Conservation (phyloP, 108 stramenopile species). For the Skeletonema tropicum region DNA sequence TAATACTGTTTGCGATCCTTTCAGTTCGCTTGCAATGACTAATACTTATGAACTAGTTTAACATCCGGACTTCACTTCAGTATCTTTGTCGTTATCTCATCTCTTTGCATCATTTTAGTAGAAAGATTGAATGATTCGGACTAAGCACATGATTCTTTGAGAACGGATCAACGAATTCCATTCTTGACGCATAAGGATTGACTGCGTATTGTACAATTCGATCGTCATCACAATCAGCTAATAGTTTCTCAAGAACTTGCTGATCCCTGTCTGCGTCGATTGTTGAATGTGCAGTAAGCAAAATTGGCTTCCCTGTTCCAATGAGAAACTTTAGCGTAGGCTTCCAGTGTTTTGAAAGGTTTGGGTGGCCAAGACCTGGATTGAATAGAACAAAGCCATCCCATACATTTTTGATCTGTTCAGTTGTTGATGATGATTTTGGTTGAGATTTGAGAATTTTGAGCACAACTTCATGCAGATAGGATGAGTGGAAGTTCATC, state of each 20-base stretch:
- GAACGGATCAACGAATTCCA: slow-evolving; percentile 79
- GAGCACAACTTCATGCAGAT: slow-evolving; percentile 46
- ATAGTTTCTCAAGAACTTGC: slow-evolving; percentile 36
- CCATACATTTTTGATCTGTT: slow-evolving; percentile 36
- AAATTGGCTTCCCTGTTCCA: slow-evolving; percentile 44
- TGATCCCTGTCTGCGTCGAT: slow-evolving; percentile 65
- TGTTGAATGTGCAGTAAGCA: slow-evolving; percentile 80
- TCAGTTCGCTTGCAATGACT: too few species aligned
- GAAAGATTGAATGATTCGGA: slow-evolving; percentile 58
- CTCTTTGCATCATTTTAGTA: slow-evolving; percentile 1
- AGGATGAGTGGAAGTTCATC: slow-evolving; percentile 49
- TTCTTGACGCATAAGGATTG: slow-evolving; percentile 78
- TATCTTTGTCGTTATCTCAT: too few species aligned
- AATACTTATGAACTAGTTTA: too few species aligned
- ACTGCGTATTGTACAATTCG: slow-evolving; percentile 31
- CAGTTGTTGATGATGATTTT: not conserved
- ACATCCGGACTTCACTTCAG: too few species aligned
- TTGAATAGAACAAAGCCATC: slow-evolving; percentile 81
- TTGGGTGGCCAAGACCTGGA: slow-evolving; percentile 86
- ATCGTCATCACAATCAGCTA: slow-evolving; percentile 12
- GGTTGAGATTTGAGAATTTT: slow-evolving; percentile 13
- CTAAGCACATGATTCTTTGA: slow-evolving; percentile 38
- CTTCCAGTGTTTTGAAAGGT: slow-evolving; percentile 70
- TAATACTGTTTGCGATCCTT: too few species aligned
- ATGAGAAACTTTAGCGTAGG: slow-evolving; percentile 63